These are phyloP conservation scores for Stenocarpella maydis DNA, from an alignment of 2,329 filamentous ascomycete genomes.

Conservation along the genomic window DNA sequence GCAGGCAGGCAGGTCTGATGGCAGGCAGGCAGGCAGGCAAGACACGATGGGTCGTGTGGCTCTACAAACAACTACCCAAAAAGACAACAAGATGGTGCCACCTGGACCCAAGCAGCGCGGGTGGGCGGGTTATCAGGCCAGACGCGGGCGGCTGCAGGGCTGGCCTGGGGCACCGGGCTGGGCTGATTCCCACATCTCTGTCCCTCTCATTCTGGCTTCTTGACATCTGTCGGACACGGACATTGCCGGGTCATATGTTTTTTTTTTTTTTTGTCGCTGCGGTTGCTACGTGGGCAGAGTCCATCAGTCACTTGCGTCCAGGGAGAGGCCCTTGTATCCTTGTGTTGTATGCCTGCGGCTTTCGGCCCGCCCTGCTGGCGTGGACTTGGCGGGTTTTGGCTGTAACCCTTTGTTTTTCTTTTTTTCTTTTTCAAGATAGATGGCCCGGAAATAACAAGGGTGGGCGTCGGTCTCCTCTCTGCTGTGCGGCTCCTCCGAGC, in stretches of 20 bases:
- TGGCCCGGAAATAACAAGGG: not conserved
- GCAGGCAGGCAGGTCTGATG: no score
- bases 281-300: no score
- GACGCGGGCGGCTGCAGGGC: not conserved
- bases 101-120: not conserved
- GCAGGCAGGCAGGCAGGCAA: no score
- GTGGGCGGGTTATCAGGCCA: conserved; percentile 27
- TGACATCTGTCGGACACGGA: not conserved
- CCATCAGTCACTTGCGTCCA: no score
- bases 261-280: not conserved
- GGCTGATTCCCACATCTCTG: not conserved
- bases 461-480: not conserved
- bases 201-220: not conserved
- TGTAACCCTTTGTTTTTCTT: not conserved
- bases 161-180: conserved; percentile 8
- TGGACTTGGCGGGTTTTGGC: not conserved
- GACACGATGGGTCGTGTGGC: no score
- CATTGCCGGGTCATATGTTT: conserved; percentile 15
- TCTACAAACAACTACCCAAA: no score
- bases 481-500: conserved; percentile 1
- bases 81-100: conserved; percentile 21
- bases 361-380: conserved; percentile 12
- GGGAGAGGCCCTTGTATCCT: no score
- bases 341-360: no score
- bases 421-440: not conserved